Evolutionary conservation across 2,329 filamentous ascomycete species (phyloP).

Genomic region (Leptographium procerum): DNA sequence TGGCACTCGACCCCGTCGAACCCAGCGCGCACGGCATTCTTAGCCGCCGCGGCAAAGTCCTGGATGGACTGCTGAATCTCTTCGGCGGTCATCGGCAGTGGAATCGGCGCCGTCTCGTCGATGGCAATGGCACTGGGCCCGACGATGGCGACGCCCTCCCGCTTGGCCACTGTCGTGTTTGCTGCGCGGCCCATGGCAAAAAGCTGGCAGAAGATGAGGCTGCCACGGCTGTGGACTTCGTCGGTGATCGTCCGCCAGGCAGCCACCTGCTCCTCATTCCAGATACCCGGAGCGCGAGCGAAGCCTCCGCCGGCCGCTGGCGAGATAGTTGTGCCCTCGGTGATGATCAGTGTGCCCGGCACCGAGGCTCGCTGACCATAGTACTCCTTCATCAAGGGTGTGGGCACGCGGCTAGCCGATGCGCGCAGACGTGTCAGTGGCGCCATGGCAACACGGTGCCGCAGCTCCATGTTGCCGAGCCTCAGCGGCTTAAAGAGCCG

Average conservation of each 20-base stretch:
- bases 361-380: slow-evolving; percentile 7
- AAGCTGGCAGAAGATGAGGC: slow-evolving; percentile 31
- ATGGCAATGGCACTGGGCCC: slow-evolving; percentile 29
- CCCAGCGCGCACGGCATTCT: slow-evolving; percentile 39
- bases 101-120: slow-evolving; percentile 18
- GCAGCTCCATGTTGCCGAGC: slow-evolving; percentile 31
- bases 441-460: slow-evolving; percentile 34
- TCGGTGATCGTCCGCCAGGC: slow-evolving; percentile 10
- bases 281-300: slow-evolving; percentile 8
- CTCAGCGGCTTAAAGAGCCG: slow-evolving; percentile 29
- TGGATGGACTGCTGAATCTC: slow-evolving; percentile 26
- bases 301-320: slow-evolving; percentile 1
- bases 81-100: slow-evolving; percentile 27
- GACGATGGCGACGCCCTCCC: slow-evolving; percentile 20
- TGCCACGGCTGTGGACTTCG: slow-evolving; percentile 11
- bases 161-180: slow-evolving; percentile 15
- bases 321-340: slow-evolving; percentile 5
- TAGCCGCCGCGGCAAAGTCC: slow-evolving; percentile 21
- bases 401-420: slow-evolving; percentile 3
- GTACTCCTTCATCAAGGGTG: slow-evolving; percentile 7
- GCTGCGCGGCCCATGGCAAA: slow-evolving; percentile 29
- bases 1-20: slow-evolving; percentile 34
- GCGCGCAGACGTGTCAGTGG: slow-evolving; percentile 9
- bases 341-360: slow-evolving; percentile 7
- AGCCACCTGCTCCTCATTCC: slow-evolving; percentile 6